Percentiles rank a stretch among this genome's conserved stretches.
Evolutionary conservation across 352 stramenopile genomes (phyloP).

Genomic region (Phytopythium cucurbitacearum): DNA sequence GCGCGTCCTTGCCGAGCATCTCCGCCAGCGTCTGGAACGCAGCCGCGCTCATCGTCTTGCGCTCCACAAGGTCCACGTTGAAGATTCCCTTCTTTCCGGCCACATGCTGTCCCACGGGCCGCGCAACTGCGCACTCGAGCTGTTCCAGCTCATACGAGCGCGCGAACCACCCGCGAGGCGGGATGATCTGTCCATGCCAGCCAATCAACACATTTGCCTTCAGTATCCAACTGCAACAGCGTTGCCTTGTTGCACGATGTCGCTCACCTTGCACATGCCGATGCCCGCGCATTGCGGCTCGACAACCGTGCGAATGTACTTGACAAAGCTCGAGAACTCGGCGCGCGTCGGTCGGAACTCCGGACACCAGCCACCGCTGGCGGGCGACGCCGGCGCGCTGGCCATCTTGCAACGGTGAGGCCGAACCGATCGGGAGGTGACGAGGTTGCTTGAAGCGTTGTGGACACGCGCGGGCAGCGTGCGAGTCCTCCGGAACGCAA

Average conservation of each 20-base stretch:
- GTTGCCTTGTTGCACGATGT: neutral
- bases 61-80: slow-evolving; percentile 88
- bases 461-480: too few species aligned
- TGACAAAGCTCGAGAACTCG: slow-evolving; percentile 84
- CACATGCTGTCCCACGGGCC: slow-evolving; percentile 82
- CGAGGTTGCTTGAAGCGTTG: too few species aligned
- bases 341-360: slow-evolving; percentile 80
- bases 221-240: neutral
- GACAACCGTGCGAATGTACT: slow-evolving; percentile 82
- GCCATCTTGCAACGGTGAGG: neutral
- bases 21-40: slow-evolving; percentile 62
- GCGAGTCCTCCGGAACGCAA: too few species aligned
- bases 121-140: slow-evolving; percentile 44
- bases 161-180: slow-evolving; percentile 71
- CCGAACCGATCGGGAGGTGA: too few species aligned
- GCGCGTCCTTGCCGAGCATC: slow-evolving; percentile 20
- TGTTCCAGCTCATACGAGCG: slow-evolving; percentile 56
- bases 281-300: slow-evolving; percentile 70
- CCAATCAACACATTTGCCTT: neutral
- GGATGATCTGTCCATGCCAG: slow-evolving; percentile 40
- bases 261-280: slow-evolving; percentile 87
- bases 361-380: slow-evolving; percentile 57
- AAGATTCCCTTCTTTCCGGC: slow-evolving; percentile 89
- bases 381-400: slow-evolving; percentile 6
- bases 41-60: slow-evolving; percentile 54